These are phyloP conservation scores for Graphiopsis chlorocephala DNA, from an alignment of 2,329 filamentous ascomycete genomes.

Conservation along the genomic window DNA sequence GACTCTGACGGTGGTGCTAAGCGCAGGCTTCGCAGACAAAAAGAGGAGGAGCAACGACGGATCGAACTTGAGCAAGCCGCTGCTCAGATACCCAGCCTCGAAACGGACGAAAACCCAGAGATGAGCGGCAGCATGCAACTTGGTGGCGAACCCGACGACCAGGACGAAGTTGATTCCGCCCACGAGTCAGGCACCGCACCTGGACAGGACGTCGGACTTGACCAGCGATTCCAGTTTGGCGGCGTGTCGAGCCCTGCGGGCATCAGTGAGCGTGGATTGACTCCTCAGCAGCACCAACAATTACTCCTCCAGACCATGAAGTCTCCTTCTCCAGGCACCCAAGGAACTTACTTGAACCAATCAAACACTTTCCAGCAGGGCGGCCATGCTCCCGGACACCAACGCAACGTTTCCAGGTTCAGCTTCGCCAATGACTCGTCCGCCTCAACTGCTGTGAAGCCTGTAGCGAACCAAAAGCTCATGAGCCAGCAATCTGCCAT, in stretches of 20 bases:
- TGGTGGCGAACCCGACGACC: slow-evolving; percentile 88
- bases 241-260: slow-evolving; percentile 52
- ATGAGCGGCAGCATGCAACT: slow-evolving; percentile 78
- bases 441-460: slow-evolving; percentile 64
- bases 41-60: slow-evolving; percentile 58
- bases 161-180: slow-evolving; percentile 54
- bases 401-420: slow-evolving; percentile 80
- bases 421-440: slow-evolving; percentile 77
- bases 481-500: slow-evolving; percentile 86
- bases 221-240: slow-evolving; percentile 32
- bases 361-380: slow-evolving; percentile 44
- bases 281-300: slow-evolving; percentile 72
- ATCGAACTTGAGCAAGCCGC: slow-evolving; percentile 54
- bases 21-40: slow-evolving; percentile 66
- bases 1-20: slow-evolving; percentile 79
- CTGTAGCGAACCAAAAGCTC: slow-evolving; percentile 72
- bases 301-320: slow-evolving; percentile 64
- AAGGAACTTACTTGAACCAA: slow-evolving; percentile 47
- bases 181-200: slow-evolving; percentile 71
- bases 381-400: slow-evolving; percentile 61
- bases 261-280: slow-evolving; percentile 70
- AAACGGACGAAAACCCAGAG: slow-evolving; percentile 72
- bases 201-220: slow-evolving; percentile 29
- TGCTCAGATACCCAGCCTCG: slow-evolving; percentile 42
- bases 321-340: slow-evolving; percentile 20